Evolutionary conservation across 31 red algal genomes (phyloP).

Genomic region (Odonthalia washingtoniensis): DNA sequence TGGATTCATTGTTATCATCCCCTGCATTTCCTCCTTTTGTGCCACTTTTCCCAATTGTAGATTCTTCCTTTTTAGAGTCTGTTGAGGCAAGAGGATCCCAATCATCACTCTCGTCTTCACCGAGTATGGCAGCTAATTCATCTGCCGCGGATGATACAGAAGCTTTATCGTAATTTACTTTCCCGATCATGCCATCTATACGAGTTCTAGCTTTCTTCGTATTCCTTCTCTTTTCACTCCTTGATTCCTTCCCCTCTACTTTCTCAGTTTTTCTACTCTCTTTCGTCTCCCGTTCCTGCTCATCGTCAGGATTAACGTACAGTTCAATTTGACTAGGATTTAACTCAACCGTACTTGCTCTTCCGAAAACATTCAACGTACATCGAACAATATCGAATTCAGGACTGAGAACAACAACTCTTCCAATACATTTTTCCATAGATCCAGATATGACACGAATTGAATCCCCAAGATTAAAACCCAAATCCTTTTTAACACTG

Average conservation of each 20-base stretch:
- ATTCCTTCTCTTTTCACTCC: neutral
- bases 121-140: constrained; percentile 33
- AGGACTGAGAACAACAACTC: constrained; percentile 56
- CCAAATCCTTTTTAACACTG: constrained; percentile 52
- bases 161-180: neutral
- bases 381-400: constrained; percentile 50
- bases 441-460: constrained; percentile 55
- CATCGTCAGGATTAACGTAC: neutral
- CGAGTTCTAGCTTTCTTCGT: neutral
- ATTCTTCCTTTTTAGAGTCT: too few relatives aligned
- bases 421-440: constrained; percentile 39
- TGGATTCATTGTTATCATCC: too few relatives aligned
- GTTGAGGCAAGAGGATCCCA: constrained; percentile 3
- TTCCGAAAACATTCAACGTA: constrained; percentile 50
- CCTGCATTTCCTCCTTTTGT: too few relatives aligned
- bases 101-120: neutral
- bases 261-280: neutral
- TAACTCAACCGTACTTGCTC: constrained; percentile 54
- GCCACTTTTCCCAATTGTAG: too few relatives aligned
- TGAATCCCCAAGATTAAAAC: constrained; percentile 57
- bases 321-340: constrained; percentile 55
- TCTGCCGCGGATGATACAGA: constrained; percentile 26
- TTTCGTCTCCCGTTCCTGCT: neutral
- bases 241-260: neutral
- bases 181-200: neutral